Evolutionary conservation across 306 rosid species (phyloP).

Genomic region (Gleditsia sinensis): DNA sequence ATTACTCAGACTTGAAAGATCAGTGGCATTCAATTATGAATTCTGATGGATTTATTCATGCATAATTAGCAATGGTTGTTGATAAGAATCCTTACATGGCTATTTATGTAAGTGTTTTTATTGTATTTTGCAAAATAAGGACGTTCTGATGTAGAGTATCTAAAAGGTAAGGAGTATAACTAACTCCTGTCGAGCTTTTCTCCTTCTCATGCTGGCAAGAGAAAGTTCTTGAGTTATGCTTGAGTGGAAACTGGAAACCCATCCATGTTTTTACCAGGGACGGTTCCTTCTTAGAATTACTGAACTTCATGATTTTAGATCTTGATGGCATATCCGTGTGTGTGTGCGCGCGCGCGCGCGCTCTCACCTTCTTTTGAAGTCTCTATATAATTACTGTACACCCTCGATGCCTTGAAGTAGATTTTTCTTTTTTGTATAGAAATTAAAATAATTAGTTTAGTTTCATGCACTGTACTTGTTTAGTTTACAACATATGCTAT

Average conservation of each 20-base stretch:
- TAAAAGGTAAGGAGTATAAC: background rate
- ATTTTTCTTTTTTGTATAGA: background rate
- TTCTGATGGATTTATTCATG: background rate
- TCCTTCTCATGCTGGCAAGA: background rate
- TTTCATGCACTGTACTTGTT: background rate
- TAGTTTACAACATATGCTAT: background rate
- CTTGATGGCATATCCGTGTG: background rate
- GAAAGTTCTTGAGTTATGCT: background rate
- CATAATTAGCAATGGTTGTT: background rate
- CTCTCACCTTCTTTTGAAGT: background rate
- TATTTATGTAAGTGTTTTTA: background rate
- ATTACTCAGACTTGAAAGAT: background rate
- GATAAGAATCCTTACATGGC: background rate
- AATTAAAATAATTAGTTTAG: background rate
- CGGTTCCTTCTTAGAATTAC: background rate
- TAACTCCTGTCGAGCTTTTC: background rate
- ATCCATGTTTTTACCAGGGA: background rate
- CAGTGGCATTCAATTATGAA: background rate
- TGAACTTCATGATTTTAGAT: background rate
- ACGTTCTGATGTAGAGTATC: background rate
- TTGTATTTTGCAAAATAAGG: background rate
- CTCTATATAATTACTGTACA: background rate
- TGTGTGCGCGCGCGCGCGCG: background rate
- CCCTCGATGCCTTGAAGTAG: background rate
- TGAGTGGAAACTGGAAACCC: background rate